These are phyloP conservation scores for Penicillium canescens DNA, from an alignment of 495 filamentous ascomycete species.

Conservation along the genomic window DNA sequence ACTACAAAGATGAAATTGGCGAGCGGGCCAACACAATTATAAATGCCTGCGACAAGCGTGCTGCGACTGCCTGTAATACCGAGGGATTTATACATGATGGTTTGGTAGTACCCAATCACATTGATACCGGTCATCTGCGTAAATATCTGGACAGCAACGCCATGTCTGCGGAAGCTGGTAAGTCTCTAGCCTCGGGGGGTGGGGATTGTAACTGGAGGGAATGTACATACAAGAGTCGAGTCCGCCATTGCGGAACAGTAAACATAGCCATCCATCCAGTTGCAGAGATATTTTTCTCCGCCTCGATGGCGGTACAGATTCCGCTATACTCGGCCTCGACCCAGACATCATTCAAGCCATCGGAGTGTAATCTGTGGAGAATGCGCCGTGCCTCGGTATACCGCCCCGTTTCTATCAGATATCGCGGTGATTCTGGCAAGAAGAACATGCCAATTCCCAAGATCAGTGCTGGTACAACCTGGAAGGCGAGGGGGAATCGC, in stretches of 20 bases:
- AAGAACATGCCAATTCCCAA: conserved; percentile 50
- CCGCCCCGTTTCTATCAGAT: conserved; percentile 50
- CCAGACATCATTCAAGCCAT: conserved; percentile 51
- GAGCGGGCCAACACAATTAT: conserved; percentile 59
- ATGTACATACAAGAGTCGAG: conserved; percentile 43
- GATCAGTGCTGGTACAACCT: conserved; percentile 45
- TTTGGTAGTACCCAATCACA: conserved; percentile 63
- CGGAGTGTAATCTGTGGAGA: conserved; percentile 50
- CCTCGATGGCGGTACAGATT: conserved; percentile 48
- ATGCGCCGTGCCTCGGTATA: conserved; percentile 47
- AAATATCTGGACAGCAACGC: conserved; percentile 36
- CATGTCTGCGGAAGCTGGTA: conserved; percentile 29
- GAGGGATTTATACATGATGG: conserved; percentile 57
- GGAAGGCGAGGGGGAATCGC: conserved; percentile 57
- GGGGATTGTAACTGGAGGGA: neutral
- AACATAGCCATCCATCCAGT: conserved; percentile 54
- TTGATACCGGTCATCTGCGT: conserved; percentile 55
- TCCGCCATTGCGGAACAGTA: conserved; percentile 50
- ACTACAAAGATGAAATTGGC: conserved; percentile 48
- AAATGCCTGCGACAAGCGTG: conserved; percentile 58
- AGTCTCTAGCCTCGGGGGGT: neutral
- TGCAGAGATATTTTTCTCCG: conserved; percentile 44
- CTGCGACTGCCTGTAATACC: conserved; percentile 52
- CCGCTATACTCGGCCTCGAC: conserved; percentile 48
- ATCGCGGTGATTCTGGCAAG: conserved; percentile 56